Conservation (phyloP, 163 green algal species). For the Chlamydomonas reinhardtii region DNA sequence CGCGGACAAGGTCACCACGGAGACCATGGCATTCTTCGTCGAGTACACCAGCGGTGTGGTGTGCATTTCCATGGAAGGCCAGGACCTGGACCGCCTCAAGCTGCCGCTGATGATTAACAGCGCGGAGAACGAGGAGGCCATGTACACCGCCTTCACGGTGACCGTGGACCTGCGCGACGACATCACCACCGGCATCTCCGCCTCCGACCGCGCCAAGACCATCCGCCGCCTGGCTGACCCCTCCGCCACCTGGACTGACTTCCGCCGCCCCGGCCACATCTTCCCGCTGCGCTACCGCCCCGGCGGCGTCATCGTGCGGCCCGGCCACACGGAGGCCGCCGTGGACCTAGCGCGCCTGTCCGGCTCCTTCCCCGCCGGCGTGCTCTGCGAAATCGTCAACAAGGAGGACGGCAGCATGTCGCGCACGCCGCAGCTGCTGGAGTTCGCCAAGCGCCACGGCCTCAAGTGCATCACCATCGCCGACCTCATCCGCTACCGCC, state of each 20-base stretch:
- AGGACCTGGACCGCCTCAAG: constrained; percentile 87
- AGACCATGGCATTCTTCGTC: constrained; percentile 96
- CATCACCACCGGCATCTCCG: constrained; percentile 95
- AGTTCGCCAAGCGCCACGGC: constrained; percentile 86
- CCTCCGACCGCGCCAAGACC: constrained; percentile 89
- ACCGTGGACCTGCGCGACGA: constrained; percentile 90
- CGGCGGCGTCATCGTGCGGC: constrained; percentile 88
- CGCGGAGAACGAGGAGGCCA: constrained; percentile 75
- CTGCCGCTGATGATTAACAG: constrained; percentile 95
- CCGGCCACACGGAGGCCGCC: constrained; percentile 96
- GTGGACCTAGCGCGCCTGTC: constrained; percentile 94
- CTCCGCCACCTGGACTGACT: constrained; percentile 65
- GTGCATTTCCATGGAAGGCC: constrained; percentile 91
- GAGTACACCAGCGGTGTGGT: constrained; percentile 90
- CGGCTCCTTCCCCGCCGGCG: constrained; percentile 87
- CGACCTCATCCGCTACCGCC: constrained; percentile 90
- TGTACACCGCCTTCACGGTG: constrained; percentile 97
- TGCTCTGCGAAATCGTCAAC: constrained; percentile 96
- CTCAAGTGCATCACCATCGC: constrained; percentile 95
- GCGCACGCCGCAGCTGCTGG: constrained; percentile 86
- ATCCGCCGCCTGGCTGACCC: constrained; percentile 86
- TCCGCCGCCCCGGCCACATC: constrained; percentile 96
- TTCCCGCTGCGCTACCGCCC: constrained; percentile 89
- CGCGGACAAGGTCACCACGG: constrained; percentile 85
- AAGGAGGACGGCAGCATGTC: constrained; percentile 89